Evolutionary conservation across 2,329 filamentous ascomycete species (phyloP), one percentile per base, ranked within the genome.

Genomic region (Coniochaeta sp.): DNA sequence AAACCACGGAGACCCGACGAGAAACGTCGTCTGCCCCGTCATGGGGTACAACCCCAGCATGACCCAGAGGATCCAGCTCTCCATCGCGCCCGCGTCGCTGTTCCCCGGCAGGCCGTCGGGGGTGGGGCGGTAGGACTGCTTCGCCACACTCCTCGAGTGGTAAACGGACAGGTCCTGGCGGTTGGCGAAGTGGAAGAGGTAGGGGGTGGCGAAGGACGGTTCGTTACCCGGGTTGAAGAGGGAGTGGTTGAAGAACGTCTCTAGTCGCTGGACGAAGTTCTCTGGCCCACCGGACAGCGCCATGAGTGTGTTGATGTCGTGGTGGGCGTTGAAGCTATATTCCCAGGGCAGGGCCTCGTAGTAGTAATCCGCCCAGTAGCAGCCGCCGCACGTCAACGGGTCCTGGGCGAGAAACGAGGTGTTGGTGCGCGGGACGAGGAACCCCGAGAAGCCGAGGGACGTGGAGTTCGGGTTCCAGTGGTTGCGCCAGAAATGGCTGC

Each of bases 11-110:
- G 79, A 81, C 3, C 78, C 78, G 50, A 87, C 72, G 14, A 87
- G 69, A 62, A 87, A 87, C 1, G 80, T 85, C 0, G 82, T 82
- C 69, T 87, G 84, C 0, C 82, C 83, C 0, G 83, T 85, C 55
- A 88, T 69, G 1, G 84, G 85, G 57, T 86, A 87, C 26, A 87
- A 67, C 2, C 84, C 84, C 32, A 87, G 75, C 76, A 86, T 85
- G 56, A 79, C 81, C 80, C 85, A 88, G 8, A 86, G 66, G 3
- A 86, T 65, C 79, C 83, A 87, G 7, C 78, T 82, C 62, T 89
- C 83, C 84, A 89, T 87, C 13, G 85, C 82, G 6, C 86, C 86
- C 1, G 83, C 83, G 63, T 89, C 86, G 42, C 78, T 82, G 64
- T 89, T 88, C 0, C 86, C 86, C 0, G 85, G 85, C 0, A 89